Percentiles rank a stretch among this genome's conserved stretches.
These are phyloP conservation scores for Argentina anserina DNA, from an alignment of 306 rosid genomes.

Conservation along the genomic window DNA sequence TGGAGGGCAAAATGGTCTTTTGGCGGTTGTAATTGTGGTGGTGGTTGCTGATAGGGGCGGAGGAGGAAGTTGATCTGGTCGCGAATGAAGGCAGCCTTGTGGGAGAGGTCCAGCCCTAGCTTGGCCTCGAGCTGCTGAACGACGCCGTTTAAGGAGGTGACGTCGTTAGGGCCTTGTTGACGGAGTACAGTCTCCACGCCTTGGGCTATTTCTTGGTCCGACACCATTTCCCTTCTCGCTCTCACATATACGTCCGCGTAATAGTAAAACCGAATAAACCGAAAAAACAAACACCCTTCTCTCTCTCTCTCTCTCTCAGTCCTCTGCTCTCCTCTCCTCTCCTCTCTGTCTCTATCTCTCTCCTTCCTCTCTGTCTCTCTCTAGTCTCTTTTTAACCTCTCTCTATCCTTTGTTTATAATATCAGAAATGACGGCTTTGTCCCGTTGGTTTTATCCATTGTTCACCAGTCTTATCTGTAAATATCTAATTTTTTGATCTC, in stretches of 20 bases:
- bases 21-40: conserved; percentile 8
- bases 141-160: conserved; percentile 53
- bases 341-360: conserved; percentile 16
- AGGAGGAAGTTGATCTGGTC: conserved; percentile 77
- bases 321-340: conserved; percentile 21
- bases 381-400: conserved; percentile 19
- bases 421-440: conserved; percentile 40
- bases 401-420: conserved; percentile 35
- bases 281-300: conserved; percentile 34
- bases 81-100: conserved; percentile 60
- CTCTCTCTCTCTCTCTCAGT: conserved; percentile 15
- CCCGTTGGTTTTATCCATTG: not conserved
- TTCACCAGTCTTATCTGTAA: not conserved
- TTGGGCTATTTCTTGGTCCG: conserved; percentile 70
- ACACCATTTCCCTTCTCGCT: conserved; percentile 43
- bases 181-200: conserved; percentile 66
- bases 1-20: conserved; percentile 56
- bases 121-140: conserved; percentile 63
- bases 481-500: not conserved
- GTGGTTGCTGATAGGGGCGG: conserved; percentile 38
- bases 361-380: conserved; percentile 33
- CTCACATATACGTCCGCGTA: conserved; percentile 21
- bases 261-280: conserved; percentile 55
- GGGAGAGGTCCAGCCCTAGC: conserved; percentile 62
- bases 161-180: conserved; percentile 52